A percentile compares a stretch with the other conserved stretches of the same genome.
phyloP scores from a whole-genome alignment of 768 basidiomycete species.

The Gloeostereum incarnatum region DNA sequence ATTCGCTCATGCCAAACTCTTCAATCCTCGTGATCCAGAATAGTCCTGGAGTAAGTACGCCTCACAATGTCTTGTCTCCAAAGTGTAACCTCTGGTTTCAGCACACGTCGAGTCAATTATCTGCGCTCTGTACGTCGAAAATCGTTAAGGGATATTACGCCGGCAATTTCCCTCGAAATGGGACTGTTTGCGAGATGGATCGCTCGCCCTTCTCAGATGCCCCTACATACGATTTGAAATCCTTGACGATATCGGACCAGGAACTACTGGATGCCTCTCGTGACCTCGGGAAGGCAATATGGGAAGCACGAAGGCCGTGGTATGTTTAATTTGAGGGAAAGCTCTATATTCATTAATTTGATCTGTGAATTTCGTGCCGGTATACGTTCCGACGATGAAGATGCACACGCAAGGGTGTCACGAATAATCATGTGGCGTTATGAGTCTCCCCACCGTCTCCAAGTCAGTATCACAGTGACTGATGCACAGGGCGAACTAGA shows the following conservation, averaged over 20 bases:
- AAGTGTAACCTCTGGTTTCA: not conserved
- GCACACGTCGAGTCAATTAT: slow-evolving; percentile 5
- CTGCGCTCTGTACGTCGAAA: slow-evolving; percentile 8
- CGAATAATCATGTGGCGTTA: no score
- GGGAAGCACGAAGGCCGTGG: no score
- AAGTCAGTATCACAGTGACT: no score
- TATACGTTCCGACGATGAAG: no score
- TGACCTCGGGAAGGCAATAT: not conserved
- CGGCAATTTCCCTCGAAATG: slow-evolving; percentile 8
- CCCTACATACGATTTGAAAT: not conserved
- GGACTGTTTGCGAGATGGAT: slow-evolving; percentile 9
- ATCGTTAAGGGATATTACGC: slow-evolving; percentile 5
- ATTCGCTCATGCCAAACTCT: slow-evolving; percentile 15
- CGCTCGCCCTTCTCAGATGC: slow-evolving; percentile 7
- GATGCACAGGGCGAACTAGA: no score
- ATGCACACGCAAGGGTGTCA: no score
- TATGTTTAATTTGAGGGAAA: no score
- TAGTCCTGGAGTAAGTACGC: slow-evolving; percentile 10
- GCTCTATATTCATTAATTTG: no score
- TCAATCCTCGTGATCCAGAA: slow-evolving; percentile 14
- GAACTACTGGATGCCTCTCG: slow-evolving; percentile 4
- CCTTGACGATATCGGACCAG: not conserved
- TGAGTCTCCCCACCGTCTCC: no score
- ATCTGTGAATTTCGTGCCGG: no score
- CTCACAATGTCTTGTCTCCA: not conserved